These are phyloP conservation scores for Chlorociboria aeruginascens DNA, from an alignment of 495 filamentous ascomycete species.

Conservation along the genomic window DNA sequence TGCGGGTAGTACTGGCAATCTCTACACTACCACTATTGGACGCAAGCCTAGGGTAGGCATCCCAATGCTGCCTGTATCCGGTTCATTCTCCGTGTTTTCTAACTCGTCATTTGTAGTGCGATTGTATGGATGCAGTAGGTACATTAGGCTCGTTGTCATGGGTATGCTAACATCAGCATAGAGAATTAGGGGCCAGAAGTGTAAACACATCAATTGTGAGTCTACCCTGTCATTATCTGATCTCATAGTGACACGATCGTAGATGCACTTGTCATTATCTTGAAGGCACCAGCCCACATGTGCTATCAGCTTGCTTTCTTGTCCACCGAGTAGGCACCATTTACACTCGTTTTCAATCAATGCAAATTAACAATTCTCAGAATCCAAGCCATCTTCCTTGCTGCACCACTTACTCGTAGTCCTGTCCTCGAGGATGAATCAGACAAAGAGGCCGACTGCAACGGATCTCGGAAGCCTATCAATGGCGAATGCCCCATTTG, in stretches of 20 bases:
- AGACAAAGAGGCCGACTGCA: conserved; percentile 5
- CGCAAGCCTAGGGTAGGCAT: not conserved
- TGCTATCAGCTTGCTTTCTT: conserved; percentile 67
- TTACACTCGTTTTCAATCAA: too few relatives aligned
- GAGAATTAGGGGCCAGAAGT: conserved; percentile 31
- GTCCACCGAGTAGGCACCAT: conserved; percentile 32
- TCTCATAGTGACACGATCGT: not conserved
- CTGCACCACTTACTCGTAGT: conserved; percentile 29
- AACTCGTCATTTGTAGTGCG: not conserved
- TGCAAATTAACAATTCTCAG: not conserved
- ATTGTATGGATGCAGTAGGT: conserved; percentile 12
- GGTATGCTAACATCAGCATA: not conserved
- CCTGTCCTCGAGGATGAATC: conserved; percentile 4
- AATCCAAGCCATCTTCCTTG: conserved; percentile 43
- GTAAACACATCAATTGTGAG: conserved; percentile 39
- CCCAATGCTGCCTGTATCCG: too few relatives aligned
- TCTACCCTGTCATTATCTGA: not conserved
- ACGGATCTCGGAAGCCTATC: conserved; percentile 27
- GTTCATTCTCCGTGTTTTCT: too few relatives aligned
- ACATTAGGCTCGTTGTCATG: too few relatives aligned
- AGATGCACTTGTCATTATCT: conserved; percentile 14
- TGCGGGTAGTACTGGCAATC: conserved; percentile 60
- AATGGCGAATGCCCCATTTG: conserved; percentile 75
- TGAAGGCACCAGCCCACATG: conserved; percentile 49
- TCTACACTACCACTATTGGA: conserved; percentile 43